Evolutionary conservation across 192 early-diverging fungal species (phyloP), one percentile per base, ranked within the genome.

Genomic region (Pilaira anomala): DNA sequence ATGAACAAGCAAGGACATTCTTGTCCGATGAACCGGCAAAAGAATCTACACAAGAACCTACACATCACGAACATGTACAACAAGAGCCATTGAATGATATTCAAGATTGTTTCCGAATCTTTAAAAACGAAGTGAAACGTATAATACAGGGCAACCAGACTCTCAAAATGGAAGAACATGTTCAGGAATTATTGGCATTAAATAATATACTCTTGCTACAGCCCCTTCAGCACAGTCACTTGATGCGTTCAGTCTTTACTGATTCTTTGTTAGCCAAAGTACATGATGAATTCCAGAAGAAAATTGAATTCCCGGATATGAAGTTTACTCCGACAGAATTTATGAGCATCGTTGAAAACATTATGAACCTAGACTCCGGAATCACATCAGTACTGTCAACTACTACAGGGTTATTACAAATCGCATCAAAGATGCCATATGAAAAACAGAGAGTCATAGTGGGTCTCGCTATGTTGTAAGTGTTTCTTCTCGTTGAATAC

Each of bases 361-460:
- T 44, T 44, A 44, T 44, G 42, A 44, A 44, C 42, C 42, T 49
- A 49, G 48, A 49, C 48, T 49, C 48, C 48, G 21, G 48, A 49
- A 49, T 49, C 48, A 49, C 48, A 49, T 49, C 48, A 49, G 16
- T 49, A 49, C 48, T 49, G 48, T 49, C 48, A 49, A 49, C 48
- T 24, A 49, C 48, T 22, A 19, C 48, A 49, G 48, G 22, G 21
- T 49, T 49, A 49, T 49, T 49, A 49, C 48, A 49, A 49, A 49
- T 49, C n/a, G 19, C 48, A 49, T 49, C 48, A 49, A 49, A 49
- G 48, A 49, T 49, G 21, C 48, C 48, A 49, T 49, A 49, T 24
- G 48, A 49, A 49, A 49, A 49, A 49, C 48, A 49, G 48, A 49
- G 48, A 49, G 48, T 49, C 48, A 49, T 49, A 49, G 48, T 49